Conservation (phyloP, 116 monocot genomes). For the Iris pallida region DNA sequence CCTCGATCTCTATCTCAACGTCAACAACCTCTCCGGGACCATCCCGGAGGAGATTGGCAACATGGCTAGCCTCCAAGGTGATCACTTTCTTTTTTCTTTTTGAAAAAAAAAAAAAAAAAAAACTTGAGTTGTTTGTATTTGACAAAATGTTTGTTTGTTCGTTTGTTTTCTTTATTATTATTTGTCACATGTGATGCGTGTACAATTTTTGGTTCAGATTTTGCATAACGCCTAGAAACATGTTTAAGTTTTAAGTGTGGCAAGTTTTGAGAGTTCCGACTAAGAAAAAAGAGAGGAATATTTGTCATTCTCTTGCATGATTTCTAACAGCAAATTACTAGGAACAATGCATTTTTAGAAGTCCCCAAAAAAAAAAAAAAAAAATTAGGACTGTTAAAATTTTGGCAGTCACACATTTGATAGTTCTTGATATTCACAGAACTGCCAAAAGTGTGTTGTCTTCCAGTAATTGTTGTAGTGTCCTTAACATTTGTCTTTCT, state of each 20-base stretch:
- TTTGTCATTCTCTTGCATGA: too few species aligned
- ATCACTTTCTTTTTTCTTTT: slow-evolving; percentile 2
- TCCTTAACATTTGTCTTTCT: too few species aligned
- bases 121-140: background rate
- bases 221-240: background rate
- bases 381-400: too few species aligned
- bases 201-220: background rate
- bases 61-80: slow-evolving; percentile 54
- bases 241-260: background rate
- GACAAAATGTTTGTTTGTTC: slow-evolving; percentile 9
- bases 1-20: slow-evolving; percentile 51
- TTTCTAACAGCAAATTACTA: too few species aligned
- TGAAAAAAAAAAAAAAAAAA: too few species aligned
- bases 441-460: too few species aligned
- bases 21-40: slow-evolving; percentile 46
- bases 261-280: background rate
- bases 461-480: too few species aligned
- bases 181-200: background rate
- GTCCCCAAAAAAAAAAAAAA: too few species aligned
- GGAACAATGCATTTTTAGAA: too few species aligned
- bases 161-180: background rate
- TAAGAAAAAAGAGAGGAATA: too few species aligned
- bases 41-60: slow-evolving; percentile 50
- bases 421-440: too few species aligned
- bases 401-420: too few species aligned